These are phyloP conservation scores for Eleusine indica DNA, from an alignment of 176 grass and related monocot species.

Conservation along the genomic window DNA sequence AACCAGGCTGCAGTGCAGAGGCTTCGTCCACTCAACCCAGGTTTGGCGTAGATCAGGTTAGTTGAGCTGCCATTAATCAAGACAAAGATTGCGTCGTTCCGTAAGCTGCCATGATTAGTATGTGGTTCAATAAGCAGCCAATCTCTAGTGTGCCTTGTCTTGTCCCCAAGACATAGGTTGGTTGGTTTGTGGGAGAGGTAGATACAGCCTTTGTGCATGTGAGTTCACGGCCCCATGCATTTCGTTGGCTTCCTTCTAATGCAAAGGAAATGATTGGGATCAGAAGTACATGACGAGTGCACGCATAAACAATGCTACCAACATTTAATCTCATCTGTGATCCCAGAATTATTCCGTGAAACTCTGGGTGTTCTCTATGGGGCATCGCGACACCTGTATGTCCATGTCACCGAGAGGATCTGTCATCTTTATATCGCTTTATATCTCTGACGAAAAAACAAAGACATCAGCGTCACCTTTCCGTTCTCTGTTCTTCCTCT, in stretches of 20 bases:
- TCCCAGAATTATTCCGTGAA: background rate
- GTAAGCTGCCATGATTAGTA: slow-evolving; percentile 7
- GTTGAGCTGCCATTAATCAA: background rate
- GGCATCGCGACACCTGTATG: background rate
- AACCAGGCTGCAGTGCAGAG: background rate
- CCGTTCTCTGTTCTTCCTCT: background rate
- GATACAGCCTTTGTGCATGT: background rate
- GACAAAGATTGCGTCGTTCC: slow-evolving; percentile 10
- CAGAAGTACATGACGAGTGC: background rate
- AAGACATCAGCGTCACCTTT: background rate
- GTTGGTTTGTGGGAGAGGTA: background rate
- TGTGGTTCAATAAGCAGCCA: slow-evolving; percentile 20
- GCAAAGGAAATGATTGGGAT: background rate
- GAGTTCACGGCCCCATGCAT: background rate
- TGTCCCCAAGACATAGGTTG: slow-evolving; percentile 6
- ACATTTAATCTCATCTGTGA: background rate
- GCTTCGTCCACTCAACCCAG: background rate
- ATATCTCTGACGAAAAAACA: background rate
- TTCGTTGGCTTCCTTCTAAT: slow-evolving; percentile 1
- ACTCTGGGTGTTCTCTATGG: background rate
- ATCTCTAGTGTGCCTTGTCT: background rate
- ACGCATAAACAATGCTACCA: background rate
- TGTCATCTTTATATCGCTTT: background rate
- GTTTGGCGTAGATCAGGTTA: background rate
- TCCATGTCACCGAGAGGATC: background rate